Evolutionary conservation across 176 grass and related monocot species (phyloP), one percentile per base, ranked within the genome.

Genomic region (Coix lacrymajobi): DNA sequence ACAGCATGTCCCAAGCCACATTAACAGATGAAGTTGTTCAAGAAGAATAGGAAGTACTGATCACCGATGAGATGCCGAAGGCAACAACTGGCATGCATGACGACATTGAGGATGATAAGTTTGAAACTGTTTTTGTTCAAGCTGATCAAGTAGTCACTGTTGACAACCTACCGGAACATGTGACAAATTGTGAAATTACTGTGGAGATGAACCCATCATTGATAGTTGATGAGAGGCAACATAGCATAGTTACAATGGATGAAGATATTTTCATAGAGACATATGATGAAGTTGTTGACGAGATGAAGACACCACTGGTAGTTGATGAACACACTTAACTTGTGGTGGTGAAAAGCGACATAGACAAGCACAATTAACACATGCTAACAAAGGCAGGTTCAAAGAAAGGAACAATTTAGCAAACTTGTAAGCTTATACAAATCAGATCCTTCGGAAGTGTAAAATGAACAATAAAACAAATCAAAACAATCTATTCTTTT

Each of bases 381-480:
- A n/a, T n/a, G n/a, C n/a, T n/a, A n/a, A n/a, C n/a, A n/a, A n/a
- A n/a, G n/a, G n/a, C n/a, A n/a, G n/a, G n/a, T n/a, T n/a, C n/a
- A n/a, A n/a, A n/a, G n/a, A n/a, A n/a, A n/a, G n/a, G n/a, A n/a
- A n/a, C n/a, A n/a, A n/a, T n/a, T n/a, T n/a, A n/a, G n/a, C n/a
- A n/a, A n/a, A n/a, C n/a, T n/a, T n/a, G n/a, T n/a, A n/a, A n/a
- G n/a, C n/a, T n/a, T n/a, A n/a, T n/a, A n/a, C n/a, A n/a, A n/a
- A n/a, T n/a, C n/a, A n/a, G n/a, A n/a, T n/a, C n/a, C n/a, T n/a
- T n/a, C n/a, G n/a, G n/a, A n/a, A n/a, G n/a, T n/a, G n/a, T n/a
- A n/a, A 72, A 95, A 89, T 71, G 32, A 84, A 78, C 60, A 54
- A 30, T 37, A 86, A 40, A 89, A 82, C 41, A 86, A 7, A 60